Evolutionary conservation across 352 stramenopile genomes (phyloP), one percentile per base, ranked within the genome.

Genomic region (Phytophthora parvispora): DNA sequence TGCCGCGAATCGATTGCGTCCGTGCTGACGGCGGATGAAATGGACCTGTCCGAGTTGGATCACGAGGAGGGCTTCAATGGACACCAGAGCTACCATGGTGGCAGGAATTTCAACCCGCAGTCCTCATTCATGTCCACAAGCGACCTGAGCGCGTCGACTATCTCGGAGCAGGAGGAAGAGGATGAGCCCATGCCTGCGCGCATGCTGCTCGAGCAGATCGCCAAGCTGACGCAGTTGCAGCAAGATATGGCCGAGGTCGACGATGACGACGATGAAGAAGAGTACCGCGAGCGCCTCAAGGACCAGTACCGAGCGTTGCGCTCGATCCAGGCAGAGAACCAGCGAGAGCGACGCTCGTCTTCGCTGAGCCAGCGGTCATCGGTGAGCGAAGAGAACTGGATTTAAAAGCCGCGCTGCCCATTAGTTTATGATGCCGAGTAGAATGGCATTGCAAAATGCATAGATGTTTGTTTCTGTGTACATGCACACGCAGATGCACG

Each of bases 1-100:
- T 90, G 80, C 38, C 82, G 82, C 12, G 82, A 84, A 40, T 88
- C 82, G 9, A 84, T 90, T 52, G 80, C 80, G 24, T 84, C 75
- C 28, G 77, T 88, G 28, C 60, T 90, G 29, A 86, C 78, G 1
- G 31, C 75, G 1, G 72, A 86, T 40, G 80, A 90, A 63, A 79
- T 90, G 57, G 72, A 77, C 22, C 47, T 80, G 18, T 77, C 68
- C 25, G 73, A 84, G 38, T 67, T 83, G n/a, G 52, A 78, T 10
- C 55, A 78, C 15, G 78, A 84, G 12, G 56, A 67, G 4, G 50
- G 20, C 22, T 51, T 54, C 42, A 55, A 75, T 48, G 38, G 67
- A 4, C 28, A 32, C 8, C 34, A 48, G 48, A 67, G 47, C 16
- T 40, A 57, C 27, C 34, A 67, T 40, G 42, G n/a, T 5, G 2